Evolutionary conservation across 129 eudicot species (phyloP), one percentile per base, ranked within the genome.

Genomic region (Silybum marianum): DNA sequence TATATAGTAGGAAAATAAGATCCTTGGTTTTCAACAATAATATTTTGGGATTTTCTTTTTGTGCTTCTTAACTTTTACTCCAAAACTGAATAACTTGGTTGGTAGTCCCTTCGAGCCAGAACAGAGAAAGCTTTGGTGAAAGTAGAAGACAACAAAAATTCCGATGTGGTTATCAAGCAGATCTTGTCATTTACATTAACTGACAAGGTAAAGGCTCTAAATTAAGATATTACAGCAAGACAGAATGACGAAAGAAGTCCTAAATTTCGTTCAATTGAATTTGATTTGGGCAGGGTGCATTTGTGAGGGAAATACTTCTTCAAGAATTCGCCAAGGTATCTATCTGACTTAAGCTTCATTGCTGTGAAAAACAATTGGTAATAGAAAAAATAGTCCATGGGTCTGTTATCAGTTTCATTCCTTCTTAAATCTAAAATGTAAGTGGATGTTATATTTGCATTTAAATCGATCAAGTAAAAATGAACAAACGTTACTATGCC

Each of bases 241-340:
- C 72, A 54, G 9, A 62, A 82, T 8, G n/a, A 32, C 7, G 25
- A 60, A 62, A 72, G 9, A 76, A 69, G 13, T 26, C 65, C 13
- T 23, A 54, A 83, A 14, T 46, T 54, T 54, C n/a, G 34, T 30
- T 26, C 48, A 18, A 18, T 23, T 23, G 26, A 71, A 54, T 73
- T 58, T 39, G 44, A 32, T 25, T 70, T 72, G 75, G 10, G 58
- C 91, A 95, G 99, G 99, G 98, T 77, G 89, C 88, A 25, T 95
- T 95, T 81, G 93, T 95, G 75, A 90, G 99, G 84, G 97, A 93
- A 78, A 86, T 95, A 81, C 90, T 95, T 85, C 92, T 93, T 76
- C 93, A 95, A 68, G 99, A 95, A 91, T 77, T 93, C 36, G 91
- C 97, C 2, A 95, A 95, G 99, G 99, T 95, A 85, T 38, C 73